These are phyloP conservation scores for Coelastrella sp. DNA, from an alignment of 139 green algal species.

Conservation along the genomic window DNA sequence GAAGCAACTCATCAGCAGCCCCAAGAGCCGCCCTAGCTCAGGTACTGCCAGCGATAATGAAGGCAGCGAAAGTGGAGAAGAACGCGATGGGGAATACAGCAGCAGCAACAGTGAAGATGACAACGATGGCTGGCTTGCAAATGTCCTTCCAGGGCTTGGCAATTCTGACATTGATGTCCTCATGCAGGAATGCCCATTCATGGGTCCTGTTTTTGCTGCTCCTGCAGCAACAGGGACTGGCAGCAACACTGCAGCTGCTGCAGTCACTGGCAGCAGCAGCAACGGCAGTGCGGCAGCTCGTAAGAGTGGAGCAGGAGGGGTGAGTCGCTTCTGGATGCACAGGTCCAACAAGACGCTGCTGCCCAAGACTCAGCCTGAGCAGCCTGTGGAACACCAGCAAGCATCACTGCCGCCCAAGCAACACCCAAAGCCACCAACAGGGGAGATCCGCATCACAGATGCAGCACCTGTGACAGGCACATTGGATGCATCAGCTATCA, in stretches of 20 bases:
- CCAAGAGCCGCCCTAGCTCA: not conserved
- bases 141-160: not conserved
- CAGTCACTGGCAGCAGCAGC: not conserved
- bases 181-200: constrained; percentile 34
- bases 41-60: not conserved
- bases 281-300: not conserved
- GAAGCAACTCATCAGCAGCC: not conserved
- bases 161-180: constrained; percentile 15
- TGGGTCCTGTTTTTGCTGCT: not conserved
- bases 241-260: not conserved
- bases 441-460: not conserved
- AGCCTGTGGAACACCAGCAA: not conserved
- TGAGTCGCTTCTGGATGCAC: not conserved
- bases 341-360: not conserved
- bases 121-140: not conserved
- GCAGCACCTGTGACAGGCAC: not conserved
- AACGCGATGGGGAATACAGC: not conserved
- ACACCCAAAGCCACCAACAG: not conserved
- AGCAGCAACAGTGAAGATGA: constrained; percentile 1
- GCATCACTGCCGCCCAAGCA: not conserved
- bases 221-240: no score
- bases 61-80: constrained; percentile 38
- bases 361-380: not conserved
- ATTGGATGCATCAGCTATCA: not conserved
- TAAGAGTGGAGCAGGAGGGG: not conserved